Evolutionary conservation across 768 basidiomycete species (phyloP), one percentile per base, ranked within the genome.

Genomic region (Coprinellus aureogranulatus): DNA sequence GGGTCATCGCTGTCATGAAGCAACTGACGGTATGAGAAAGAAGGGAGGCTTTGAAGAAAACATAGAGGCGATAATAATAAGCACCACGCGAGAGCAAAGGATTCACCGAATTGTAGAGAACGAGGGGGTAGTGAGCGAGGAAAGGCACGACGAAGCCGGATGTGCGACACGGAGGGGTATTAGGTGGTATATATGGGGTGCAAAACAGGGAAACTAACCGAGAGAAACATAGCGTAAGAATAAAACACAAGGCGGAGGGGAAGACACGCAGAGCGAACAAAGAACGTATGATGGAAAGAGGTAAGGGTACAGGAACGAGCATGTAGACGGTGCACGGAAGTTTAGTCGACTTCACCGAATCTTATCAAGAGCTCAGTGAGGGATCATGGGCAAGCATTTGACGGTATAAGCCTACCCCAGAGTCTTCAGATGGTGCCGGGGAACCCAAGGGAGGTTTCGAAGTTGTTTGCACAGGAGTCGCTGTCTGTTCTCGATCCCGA

Each of bases 351-450:
- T 27, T 47, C 44, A 48, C 42, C 42, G 52, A 52, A 26, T 49
- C 45, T 58, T 30, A 46, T 63, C 54, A 63, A 53, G 53, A 54
- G 60, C 80, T 81, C 69, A 92, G 75, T 60, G 86, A 83, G 41
- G 85, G 86, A 66, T 92, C 88, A 61, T 89, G 83, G 52, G 84
- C 86, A 66, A 92, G 78, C 70, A 92, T 83, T 71, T 90, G 88
- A 60, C 89, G 86, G 76, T 92, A 90, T 68, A 93, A 71, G 62
- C 87, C 90, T 61, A 93, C 89, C 61, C 88, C 89, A 52, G 91
- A 93, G 69, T 92, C 91, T 64, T 88, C 87, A 27, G 86, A 82
- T 18, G 87, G 89, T 47, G 87, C 88, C 57, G 91, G 89, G 4
- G 90, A 91, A 18, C 81, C 73, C 11, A 87, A 69, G 18, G 76